Evolutionary conservation across 768 basidiomycete species (phyloP).

Genomic region (Pholiota conissans): DNA sequence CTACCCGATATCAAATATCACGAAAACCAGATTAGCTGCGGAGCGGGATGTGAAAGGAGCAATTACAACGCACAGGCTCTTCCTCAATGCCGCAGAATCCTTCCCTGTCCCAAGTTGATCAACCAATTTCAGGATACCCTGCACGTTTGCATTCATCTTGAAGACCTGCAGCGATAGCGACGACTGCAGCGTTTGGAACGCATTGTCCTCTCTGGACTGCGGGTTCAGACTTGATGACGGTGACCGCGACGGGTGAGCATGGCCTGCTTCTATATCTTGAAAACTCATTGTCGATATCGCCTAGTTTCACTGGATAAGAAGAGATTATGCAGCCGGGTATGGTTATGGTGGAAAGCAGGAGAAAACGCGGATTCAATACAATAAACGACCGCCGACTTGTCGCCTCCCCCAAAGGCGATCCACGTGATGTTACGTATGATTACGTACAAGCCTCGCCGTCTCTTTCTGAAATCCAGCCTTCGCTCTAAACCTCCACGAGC

Average conservation of each 20-base stretch:
- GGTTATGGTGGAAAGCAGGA: background rate
- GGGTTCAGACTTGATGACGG: slow-evolving; percentile 33
- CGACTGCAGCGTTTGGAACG: slow-evolving; percentile 74
- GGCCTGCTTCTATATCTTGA: slow-evolving; percentile 55
- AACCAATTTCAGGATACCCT: slow-evolving; percentile 94
- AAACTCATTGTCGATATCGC: slow-evolving; percentile 62
- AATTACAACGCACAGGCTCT: slow-evolving; percentile 68
- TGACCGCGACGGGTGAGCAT: slow-evolving; percentile 34
- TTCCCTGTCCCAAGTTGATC: slow-evolving; percentile 87
- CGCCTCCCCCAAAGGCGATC: no score
- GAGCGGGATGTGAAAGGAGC: background rate
- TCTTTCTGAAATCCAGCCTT: no score
- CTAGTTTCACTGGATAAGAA: no score
- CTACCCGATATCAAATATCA: slow-evolving; percentile 40
- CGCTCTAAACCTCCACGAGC: no score
- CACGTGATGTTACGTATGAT: slow-evolving; percentile 1
- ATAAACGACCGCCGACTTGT: no score
- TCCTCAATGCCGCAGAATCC: slow-evolving; percentile 79
- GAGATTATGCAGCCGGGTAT: no score
- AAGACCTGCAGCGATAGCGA: slow-evolving; percentile 92
- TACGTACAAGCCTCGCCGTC: no score
- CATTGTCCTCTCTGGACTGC: slow-evolving; percentile 63
- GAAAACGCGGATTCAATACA: background rate
- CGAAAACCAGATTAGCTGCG: background rate
- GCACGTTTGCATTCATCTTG: slow-evolving; percentile 98